Evolutionary conservation across 2,329 filamentous ascomycete genomes (phyloP).

Genomic region (Cercospora sp.): DNA sequence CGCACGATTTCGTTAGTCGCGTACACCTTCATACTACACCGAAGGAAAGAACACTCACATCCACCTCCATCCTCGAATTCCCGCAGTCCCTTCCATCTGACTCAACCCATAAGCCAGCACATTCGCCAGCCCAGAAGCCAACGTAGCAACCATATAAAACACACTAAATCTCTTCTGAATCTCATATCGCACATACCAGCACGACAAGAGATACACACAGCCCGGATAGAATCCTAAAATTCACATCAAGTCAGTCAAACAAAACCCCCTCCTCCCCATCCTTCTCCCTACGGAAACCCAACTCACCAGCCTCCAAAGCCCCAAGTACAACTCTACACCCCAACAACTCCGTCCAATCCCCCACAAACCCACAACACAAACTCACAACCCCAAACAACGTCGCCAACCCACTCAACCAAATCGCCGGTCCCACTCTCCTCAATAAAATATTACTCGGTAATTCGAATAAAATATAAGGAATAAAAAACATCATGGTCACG

Average conservation of each 20-base stretch:
- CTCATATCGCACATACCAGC: constrained; percentile 23
- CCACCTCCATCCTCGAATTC: background rate
- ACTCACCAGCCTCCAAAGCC: background rate
- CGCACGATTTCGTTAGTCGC: background rate
- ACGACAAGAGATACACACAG: background rate
- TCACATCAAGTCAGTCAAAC: background rate
- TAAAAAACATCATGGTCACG: background rate
- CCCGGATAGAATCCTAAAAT: background rate
- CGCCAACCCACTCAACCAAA: constrained; percentile 10
- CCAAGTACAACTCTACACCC: background rate
- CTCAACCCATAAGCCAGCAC: constrained; percentile 18
- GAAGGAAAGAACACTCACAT: background rate
- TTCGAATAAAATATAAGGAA: background rate
- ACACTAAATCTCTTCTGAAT: constrained; percentile 19
- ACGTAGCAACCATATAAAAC: constrained; percentile 17
- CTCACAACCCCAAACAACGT: constrained; percentile 11
- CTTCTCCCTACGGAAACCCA: too few species aligned
- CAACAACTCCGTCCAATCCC: constrained; percentile 6
- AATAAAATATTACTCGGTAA: background rate
- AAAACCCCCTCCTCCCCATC: too few species aligned
- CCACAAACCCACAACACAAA: constrained; percentile 9
- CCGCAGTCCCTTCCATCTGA: background rate
- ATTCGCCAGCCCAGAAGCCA: constrained; percentile 19
- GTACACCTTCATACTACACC: background rate
- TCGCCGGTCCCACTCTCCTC: background rate